Evolutionary conservation across 2,329 filamentous ascomycete species (phyloP), one percentile per base, ranked within the genome.

Genomic region (Aureobasidium zeae): DNA sequence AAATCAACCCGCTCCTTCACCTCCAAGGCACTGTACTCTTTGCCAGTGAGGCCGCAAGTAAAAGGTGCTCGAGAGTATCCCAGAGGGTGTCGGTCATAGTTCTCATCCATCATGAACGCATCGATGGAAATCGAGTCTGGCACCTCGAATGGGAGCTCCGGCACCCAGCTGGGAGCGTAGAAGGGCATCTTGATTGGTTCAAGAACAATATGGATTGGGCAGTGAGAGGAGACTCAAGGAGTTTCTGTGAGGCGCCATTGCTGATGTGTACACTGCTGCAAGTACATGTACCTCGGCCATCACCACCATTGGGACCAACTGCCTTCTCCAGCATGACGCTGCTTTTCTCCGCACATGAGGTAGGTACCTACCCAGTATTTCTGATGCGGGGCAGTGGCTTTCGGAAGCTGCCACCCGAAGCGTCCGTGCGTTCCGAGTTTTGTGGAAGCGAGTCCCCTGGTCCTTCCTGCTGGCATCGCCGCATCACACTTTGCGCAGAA

Each of bases 31-130:
- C 75, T 76, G 60, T 80, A 84, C 3, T 76, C 73, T 58, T 74
- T 78, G 37, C 83, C 83, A 1, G 78, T 78, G 22, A 89, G 52
- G 13, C 83, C 86, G 56, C 84, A 89, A 24, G 81, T 86, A 63
- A 82, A 93, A 1, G 85, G 83, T 44, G 81, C 73, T 33, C 69
- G 69, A 15, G 85, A 81, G 49, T 75, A 68, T 22, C 72, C 69
- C 8, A 83, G 63, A 8, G 83, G 71, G 39, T 68, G 63, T 34
- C 85, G 76, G 25, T 83, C 84, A 55, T 85, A 74, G 33, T 71
- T 64, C 53, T 89, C 84, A 53, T 79, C 74, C 48, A 79, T 74
- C 67, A 93, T 79, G 62, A 93, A 93, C 39, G 89, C 77, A 51
- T 73, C 73, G 46, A 93, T 72, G 4, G 85, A 72, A 52, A 93